Conservation (phyloP, 495 filamentous ascomycete genomes). For the Neurospora sp. region DNA sequence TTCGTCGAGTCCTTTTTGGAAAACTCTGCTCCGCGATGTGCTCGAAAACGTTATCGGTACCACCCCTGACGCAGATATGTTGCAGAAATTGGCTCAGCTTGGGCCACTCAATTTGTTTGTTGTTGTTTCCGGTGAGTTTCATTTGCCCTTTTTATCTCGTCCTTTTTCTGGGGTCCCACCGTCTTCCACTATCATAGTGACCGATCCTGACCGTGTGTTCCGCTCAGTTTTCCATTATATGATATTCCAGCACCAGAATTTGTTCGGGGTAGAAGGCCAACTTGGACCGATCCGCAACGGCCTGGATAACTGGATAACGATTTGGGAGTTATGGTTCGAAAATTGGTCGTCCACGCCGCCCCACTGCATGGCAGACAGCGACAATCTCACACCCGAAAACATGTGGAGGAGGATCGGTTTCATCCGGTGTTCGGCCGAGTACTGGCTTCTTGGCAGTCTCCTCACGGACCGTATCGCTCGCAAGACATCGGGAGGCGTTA, state of each 20-base stretch:
- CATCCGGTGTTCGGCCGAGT: slow-evolving; percentile 16
- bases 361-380: slow-evolving; percentile 10
- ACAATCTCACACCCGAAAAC: slow-evolving; percentile 6
- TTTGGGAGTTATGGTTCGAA: slow-evolving; percentile 19
- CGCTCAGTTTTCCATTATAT: slow-evolving; percentile 20
- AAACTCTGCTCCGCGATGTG: slow-evolving; percentile 15
- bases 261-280: slow-evolving; percentile 20
- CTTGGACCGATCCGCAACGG: slow-evolving; percentile 19
- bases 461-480: slow-evolving; percentile 16
- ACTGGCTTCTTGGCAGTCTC: slow-evolving; percentile 20
- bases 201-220: background rate
- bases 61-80: slow-evolving; percentile 3
- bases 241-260: slow-evolving; percentile 25
- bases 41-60: slow-evolving; percentile 16
- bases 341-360: slow-evolving; percentile 5
- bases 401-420: slow-evolving; percentile 23
- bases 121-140: slow-evolving; percentile 19
- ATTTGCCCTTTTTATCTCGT: background rate
- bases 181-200: background rate
- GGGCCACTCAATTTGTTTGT: slow-evolving; percentile 22
- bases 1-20: slow-evolving; percentile 14
- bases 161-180: background rate
- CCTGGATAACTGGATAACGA: slow-evolving; percentile 18
- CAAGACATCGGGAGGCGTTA: background rate
- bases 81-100: slow-evolving; percentile 12